These are phyloP conservation scores for Keithomyces neogunnii DNA, from an alignment of 2,329 filamentous ascomycete species.

Conservation along the genomic window DNA sequence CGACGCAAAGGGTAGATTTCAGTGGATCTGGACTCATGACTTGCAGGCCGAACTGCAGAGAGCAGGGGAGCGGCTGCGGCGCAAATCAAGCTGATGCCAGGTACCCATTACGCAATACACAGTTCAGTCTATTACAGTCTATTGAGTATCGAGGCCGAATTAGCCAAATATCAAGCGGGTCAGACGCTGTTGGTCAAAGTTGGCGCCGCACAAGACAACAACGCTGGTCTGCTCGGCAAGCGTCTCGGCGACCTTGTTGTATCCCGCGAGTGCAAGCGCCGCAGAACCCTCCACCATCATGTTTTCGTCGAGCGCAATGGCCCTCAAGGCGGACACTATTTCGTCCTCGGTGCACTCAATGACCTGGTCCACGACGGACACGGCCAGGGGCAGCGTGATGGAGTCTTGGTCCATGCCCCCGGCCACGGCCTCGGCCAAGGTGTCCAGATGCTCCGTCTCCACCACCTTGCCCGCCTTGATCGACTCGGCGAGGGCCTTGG, in stretches of 20 bases:
- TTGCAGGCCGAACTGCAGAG: background rate
- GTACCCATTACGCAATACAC: too few species aligned
- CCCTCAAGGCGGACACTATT: conserved; percentile 9
- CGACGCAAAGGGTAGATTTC: background rate
- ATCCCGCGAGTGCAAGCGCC: conserved; percentile 14
- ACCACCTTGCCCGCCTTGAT: conserved; percentile 13
- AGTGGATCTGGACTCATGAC: background rate
- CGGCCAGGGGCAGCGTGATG: conserved; percentile 13
- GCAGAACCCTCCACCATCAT: conserved; percentile 17
- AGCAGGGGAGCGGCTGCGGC: background rate
- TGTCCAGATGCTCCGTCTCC: conserved; percentile 14
- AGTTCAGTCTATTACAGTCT: too few species aligned
- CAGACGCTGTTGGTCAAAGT: conserved; percentile 4
- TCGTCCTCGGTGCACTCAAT: conserved; percentile 13
- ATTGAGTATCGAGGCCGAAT: too few species aligned
- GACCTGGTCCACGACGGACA: conserved; percentile 13
- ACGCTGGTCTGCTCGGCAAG: conserved; percentile 11
- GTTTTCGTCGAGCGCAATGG: conserved; percentile 13
- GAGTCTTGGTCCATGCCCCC: conserved; percentile 16
- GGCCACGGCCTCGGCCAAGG: conserved; percentile 15
- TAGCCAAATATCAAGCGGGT: background rate
- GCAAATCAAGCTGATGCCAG: background rate
- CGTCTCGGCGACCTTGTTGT: conserved; percentile 8
- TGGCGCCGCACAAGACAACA: conserved; percentile 13
- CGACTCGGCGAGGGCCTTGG: conserved; percentile 13